Evolutionary conservation across 371 early-diverging fungal genomes (phyloP).

Genomic region (Mucor circinelloides): DNA sequence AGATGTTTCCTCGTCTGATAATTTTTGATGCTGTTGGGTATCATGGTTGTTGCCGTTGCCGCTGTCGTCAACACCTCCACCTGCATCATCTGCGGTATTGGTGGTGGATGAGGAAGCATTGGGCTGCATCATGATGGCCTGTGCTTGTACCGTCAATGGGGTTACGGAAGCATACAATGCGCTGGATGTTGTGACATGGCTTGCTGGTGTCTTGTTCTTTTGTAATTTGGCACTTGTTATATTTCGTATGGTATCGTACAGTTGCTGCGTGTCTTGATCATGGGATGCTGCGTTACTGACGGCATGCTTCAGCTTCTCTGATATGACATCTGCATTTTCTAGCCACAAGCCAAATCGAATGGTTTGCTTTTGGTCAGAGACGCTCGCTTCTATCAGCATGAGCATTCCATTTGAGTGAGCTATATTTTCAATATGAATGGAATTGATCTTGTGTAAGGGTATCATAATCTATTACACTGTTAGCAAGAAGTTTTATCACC

Average conservation of each 20-base stretch:
- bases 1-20: not conserved
- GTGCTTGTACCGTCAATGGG: slow-evolving; percentile 42
- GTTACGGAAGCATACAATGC: slow-evolving; percentile 35
- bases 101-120: not conserved
- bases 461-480: slow-evolving; percentile 35
- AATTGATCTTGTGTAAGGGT: slow-evolving; percentile 35
- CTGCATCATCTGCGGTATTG: not conserved
- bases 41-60: not conserved
- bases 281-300: slow-evolving; percentile 14
- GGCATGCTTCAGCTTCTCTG: slow-evolving; percentile 31
- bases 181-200: slow-evolving; percentile 38
- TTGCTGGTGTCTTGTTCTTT: slow-evolving; percentile 23
- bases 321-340: slow-evolving; percentile 29
- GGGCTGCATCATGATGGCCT: slow-evolving; percentile 13
- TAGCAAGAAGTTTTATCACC: not conserved
- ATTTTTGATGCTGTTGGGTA: not conserved
- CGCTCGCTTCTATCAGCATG: slow-evolving; percentile 26
- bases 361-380: not conserved
- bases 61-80: not conserved
- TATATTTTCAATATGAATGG: slow-evolving; percentile 16
- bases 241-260: slow-evolving; percentile 32
- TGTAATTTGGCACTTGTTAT: slow-evolving; percentile 15
- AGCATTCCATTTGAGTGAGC: slow-evolving; percentile 24
- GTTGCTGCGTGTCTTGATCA: slow-evolving; percentile 15
- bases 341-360: slow-evolving; percentile 43